Evolutionary conservation across 495 filamentous ascomycete species (phyloP).

Genomic region (Trichoderma erinaceum): DNA sequence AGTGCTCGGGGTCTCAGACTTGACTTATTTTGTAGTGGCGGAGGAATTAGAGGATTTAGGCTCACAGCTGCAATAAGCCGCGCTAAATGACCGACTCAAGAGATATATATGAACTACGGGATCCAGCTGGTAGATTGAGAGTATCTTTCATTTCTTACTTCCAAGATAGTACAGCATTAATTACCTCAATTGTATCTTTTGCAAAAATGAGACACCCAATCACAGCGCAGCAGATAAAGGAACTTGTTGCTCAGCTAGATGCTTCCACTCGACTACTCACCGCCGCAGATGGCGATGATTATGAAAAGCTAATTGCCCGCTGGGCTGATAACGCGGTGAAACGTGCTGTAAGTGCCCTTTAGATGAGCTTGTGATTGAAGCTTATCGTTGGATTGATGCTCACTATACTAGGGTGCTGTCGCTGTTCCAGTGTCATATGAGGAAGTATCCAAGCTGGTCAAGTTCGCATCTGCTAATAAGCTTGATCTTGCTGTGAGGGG

Average conservation of each 20-base stretch:
- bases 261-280: not conserved
- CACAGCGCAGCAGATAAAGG: not conserved
- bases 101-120: too few relatives aligned
- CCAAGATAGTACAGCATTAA: not conserved
- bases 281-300: not conserved
- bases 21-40: too few relatives aligned
- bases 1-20: too few relatives aligned
- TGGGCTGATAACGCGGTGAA: slow-evolving; percentile 9
- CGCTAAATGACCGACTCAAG: too few relatives aligned
- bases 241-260: not conserved
- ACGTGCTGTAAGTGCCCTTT: not conserved
- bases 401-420: not conserved
- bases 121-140: not conserved
- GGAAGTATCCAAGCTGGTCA: slow-evolving; percentile 38
- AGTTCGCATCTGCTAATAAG: slow-evolving; percentile 37
- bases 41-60: too few relatives aligned
- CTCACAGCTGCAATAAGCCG: too few relatives aligned
- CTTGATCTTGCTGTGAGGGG: slow-evolving; percentile 47
- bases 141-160: not conserved
- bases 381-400: not conserved
- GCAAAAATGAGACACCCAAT: not conserved
- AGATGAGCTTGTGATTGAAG: not conserved
- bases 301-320: not conserved
- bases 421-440: not conserved
- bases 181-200: not conserved